Conservation (phyloP, 805 yeast species). For the Lachancea sp. region DNA sequence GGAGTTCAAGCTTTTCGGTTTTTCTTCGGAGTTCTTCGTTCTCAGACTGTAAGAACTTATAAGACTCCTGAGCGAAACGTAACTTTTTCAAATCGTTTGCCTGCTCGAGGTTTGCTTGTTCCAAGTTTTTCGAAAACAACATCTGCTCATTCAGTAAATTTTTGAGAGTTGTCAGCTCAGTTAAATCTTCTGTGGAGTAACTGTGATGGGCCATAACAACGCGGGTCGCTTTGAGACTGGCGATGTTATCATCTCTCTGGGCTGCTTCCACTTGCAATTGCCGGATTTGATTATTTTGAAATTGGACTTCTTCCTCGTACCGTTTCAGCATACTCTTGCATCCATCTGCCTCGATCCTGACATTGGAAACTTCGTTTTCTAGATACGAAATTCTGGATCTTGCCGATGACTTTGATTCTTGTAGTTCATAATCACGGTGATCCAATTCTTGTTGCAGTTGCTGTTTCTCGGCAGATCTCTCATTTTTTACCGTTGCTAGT, state of each 20-base stretch:
- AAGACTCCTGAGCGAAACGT: conserved; percentile 28
- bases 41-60: conserved; percentile 23
- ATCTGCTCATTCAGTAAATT: conserved; percentile 38
- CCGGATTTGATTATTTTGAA: conserved; percentile 20
- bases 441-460: conserved; percentile 29
- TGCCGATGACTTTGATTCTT: conserved; percentile 35
- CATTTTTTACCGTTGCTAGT: conserved; percentile 18
- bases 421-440: conserved; percentile 25
- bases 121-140: conserved; percentile 41
- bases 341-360: conserved; percentile 16
- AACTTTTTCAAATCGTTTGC: conserved; percentile 45
- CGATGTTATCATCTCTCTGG: conserved; percentile 25
- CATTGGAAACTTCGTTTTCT: conserved; percentile 14
- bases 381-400: conserved; percentile 15
- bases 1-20: conserved; percentile 36
- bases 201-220: conserved; percentile 32
- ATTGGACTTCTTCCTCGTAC: conserved; percentile 23
- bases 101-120: conserved; percentile 47
- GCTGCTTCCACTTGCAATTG: conserved; percentile 17
- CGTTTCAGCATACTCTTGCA: conserved; percentile 16
- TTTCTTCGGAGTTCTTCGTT: conserved; percentile 34
- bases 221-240: conserved; percentile 29
- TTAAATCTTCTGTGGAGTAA: conserved; percentile 29
- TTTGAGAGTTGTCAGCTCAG: conserved; percentile 31
- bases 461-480: conserved; percentile 26